phyloP scores from a whole-genome alignment of 1,284 basidiomycete species.

The Lentinula novae-zelandiae region DNA sequence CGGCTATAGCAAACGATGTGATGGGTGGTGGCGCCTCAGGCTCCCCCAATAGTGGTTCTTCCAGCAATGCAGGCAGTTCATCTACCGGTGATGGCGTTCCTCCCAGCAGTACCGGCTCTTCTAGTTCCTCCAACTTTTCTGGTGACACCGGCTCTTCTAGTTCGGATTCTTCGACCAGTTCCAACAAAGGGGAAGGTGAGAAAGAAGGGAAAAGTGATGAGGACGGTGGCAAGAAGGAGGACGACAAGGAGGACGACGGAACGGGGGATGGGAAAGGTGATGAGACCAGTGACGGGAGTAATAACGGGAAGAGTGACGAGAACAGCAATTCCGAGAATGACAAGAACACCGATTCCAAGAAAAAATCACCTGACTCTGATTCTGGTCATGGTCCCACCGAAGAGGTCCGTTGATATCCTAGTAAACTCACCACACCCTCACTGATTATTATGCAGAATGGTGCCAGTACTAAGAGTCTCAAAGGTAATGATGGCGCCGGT shows the following conservation, averaged over 20 bases:
- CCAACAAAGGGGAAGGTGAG: not conserved
- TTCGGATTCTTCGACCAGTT: not conserved
- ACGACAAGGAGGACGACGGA: not conserved
- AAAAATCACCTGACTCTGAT: not conserved
- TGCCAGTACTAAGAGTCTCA: not conserved
- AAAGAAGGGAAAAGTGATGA: not conserved
- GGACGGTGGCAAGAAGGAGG: not conserved
- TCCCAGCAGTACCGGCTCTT: not conserved
- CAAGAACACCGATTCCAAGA: no score
- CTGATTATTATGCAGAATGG: not conserved
- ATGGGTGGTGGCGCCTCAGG: not conserved
- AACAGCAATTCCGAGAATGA: no score
- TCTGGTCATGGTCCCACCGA: not conserved
- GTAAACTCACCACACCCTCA: not conserved
- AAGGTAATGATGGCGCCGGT: not conserved
- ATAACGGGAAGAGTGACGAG: not conserved
- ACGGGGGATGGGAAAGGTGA: not conserved
- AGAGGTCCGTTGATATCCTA: not conserved
- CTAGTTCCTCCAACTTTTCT: not conserved
- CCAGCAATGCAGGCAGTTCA: not conserved
- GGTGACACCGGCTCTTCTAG: not conserved
- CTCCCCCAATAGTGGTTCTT: not conserved
- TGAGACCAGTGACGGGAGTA: not conserved
- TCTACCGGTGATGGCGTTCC: not conserved
- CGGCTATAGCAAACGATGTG: not conserved